A percentile compares a stretch with the other conserved stretches of the same genome.
These are phyloP conservation scores for Funneliformis caledonium DNA, from an alignment of 371 early-diverging fungal genomes.

Conservation along the genomic window DNA sequence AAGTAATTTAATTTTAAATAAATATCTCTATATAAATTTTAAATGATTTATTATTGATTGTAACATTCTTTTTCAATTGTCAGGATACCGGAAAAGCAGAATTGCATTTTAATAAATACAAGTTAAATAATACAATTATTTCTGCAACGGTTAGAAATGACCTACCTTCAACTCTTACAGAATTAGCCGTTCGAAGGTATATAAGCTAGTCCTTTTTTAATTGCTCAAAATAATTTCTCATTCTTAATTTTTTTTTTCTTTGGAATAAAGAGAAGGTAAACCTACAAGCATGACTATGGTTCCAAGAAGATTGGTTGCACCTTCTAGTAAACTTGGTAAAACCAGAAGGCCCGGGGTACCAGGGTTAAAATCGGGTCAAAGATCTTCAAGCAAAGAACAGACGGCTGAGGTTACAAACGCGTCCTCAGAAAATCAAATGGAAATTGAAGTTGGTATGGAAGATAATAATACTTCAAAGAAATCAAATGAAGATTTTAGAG, in stretches of 20 bases:
- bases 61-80: neutral
- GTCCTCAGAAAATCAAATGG: neutral
- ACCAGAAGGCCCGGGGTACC: neutral
- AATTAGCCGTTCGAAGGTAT: neutral
- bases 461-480: neutral
- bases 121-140: neutral
- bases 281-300: neutral
- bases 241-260: neutral
- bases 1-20: neutral
- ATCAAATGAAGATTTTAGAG: neutral
- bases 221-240: neutral
- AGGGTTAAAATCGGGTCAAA: too few species aligned
- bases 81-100: conserved; percentile 15
- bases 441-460: neutral
- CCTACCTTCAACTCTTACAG: neutral
- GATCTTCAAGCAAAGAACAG: neutral
- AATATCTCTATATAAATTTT: neutral
- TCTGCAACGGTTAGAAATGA: neutral
- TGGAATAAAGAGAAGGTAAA: neutral
- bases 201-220: neutral
- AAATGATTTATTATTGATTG: neutral
- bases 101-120: conserved; percentile 14
- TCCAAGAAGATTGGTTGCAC: neutral
- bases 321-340: neutral
- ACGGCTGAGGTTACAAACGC: neutral